Base-by-base conservation (phyloP, 345 rosid species). In the Euphorbia peplus region DNA sequence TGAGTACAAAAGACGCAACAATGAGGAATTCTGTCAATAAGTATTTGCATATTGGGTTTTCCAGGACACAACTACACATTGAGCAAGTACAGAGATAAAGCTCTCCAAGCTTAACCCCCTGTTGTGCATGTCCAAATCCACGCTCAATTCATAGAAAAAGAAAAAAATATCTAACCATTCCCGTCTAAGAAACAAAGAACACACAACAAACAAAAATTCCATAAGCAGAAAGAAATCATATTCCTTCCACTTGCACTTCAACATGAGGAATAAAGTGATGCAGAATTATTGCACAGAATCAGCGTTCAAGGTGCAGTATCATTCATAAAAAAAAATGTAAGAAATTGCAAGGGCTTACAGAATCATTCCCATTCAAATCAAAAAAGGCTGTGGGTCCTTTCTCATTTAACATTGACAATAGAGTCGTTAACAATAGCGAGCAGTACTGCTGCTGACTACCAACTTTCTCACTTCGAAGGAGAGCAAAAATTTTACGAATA, bases 381-480 rank as follows among this genome's bases (percentile, higher is more conserved):
- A 90, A 93, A 83, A 90, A 93, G 52, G 93, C 86, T 71, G 97
- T 84, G 46, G 98, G 98, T 41, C 98, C 98, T 82, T 86, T 90
- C 90, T 89, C 98, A 82, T 89, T 93, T 50, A 93, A 84, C 98
- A 93, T 93, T 48, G 98, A 86, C 76, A 87, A 81, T 71, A 93
- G 80, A 73, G 84, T 84, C 71, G 81, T 85, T 79, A 93, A 79
- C 78, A 93, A 77, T n/a, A 89, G 81, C 32, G 96, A 91, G 82
- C 95, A 89, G 79, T 86, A 89, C 66, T 86, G 88, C 79, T 85
- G 97, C 64, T 78, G 82, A 59, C 81, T 81, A 48, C 95, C 89
- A 64, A 91, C 92, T 88, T 87, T 93, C 83, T 93, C 92, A 78
- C 96, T 85, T 74, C 98, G 91, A 39, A 93, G 96, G 72, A 93